Evolutionary conservation across 2,329 filamentous ascomycete genomes (phyloP), one percentile per base, ranked within the genome.

Genomic region (Xylariales sp.): DNA sequence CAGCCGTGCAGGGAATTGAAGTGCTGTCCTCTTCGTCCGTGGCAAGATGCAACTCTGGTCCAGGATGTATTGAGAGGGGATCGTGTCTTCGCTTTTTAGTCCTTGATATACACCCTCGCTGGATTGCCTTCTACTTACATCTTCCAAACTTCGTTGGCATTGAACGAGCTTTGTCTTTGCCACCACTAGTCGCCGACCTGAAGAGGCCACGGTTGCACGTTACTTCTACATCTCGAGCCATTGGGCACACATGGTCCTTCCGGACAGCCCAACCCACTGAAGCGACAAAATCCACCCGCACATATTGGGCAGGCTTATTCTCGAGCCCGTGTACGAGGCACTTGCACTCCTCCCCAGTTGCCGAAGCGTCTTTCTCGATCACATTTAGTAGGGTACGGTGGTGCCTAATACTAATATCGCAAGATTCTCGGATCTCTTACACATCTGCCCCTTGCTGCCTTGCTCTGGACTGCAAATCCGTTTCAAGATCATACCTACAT

Each of bases 191-290:
- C n/a, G 1, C 11, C 16, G 18, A 28, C 16, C 4, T 28, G 31
- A 44, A 51, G 42, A 55, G 51, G 50, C 52, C 52, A 55, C 52
- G 45, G 51, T 54, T 49, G 45, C 51, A 50, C 40, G 42, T 46
- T 48, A 10, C 32, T 36, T 33, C 41, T 16, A 28, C n/a, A n/a
- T 29, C 27, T 29, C 27, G 15, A 14, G 12, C 12, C 6, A 31
- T 3, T 15, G 31, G 31, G 16, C 16, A 19, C 20, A 19, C 31
- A 18, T 33, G 12, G 9, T 8, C 14, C n/a, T 27, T n/a, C 24
- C n/a, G 8, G n/a, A n/a, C 24, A 27, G 24, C 24, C 24, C 7
- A 27, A 8, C 7, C n/a, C 24, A 27, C n/a, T 27, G 8, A 27
- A 27, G 24, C 24, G 24, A n/a, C 24, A 27, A 27, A 27, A 27